Conservation (phyloP, 2,329 filamentous ascomycete genomes). For the Hypoxylon sp. region DNA sequence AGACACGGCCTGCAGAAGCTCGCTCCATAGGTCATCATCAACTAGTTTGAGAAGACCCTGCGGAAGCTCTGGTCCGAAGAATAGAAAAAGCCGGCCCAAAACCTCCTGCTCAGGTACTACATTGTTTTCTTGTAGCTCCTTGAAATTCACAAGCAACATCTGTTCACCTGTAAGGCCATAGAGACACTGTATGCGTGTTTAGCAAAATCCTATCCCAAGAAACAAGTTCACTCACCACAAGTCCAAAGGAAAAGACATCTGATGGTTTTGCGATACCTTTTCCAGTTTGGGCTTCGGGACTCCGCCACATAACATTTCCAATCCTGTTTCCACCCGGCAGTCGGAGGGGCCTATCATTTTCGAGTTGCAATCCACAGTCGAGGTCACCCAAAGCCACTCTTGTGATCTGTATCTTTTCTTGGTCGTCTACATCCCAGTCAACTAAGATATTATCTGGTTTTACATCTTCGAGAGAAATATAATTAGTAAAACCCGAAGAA, state of each 20-base stretch:
- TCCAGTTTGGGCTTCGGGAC: constrained; percentile 58
- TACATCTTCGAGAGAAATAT: constrained; percentile 54
- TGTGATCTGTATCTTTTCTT: constrained; percentile 54
- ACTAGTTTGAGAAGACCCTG: constrained; percentile 53
- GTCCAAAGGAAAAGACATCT: constrained; percentile 58
- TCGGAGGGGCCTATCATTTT: constrained; percentile 48
- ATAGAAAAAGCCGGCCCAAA: constrained; percentile 54
- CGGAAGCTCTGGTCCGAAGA: constrained; percentile 53
- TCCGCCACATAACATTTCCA: constrained; percentile 60
- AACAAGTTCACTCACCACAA: constrained; percentile 54
- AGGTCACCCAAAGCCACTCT: constrained; percentile 57
- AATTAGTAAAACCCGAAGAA: constrained; percentile 44
- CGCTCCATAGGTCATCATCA: constrained; percentile 47
- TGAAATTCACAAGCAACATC: constrained; percentile 50
- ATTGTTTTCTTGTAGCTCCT: constrained; percentile 51
- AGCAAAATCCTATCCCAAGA: not conserved
- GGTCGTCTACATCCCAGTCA: constrained; percentile 54
- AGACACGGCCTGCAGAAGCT: constrained; percentile 49
- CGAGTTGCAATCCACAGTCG: constrained; percentile 55
- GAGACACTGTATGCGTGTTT: constrained; percentile 52
- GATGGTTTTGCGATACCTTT: constrained; percentile 55
- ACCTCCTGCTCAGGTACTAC: constrained; percentile 55
- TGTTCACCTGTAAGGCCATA: constrained; percentile 53
- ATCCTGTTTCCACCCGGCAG: constrained; percentile 49
- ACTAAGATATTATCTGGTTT: constrained; percentile 59